Base-by-base conservation (phyloP, 148 eudicot species). In the Persicaria tinctoria region DNA sequence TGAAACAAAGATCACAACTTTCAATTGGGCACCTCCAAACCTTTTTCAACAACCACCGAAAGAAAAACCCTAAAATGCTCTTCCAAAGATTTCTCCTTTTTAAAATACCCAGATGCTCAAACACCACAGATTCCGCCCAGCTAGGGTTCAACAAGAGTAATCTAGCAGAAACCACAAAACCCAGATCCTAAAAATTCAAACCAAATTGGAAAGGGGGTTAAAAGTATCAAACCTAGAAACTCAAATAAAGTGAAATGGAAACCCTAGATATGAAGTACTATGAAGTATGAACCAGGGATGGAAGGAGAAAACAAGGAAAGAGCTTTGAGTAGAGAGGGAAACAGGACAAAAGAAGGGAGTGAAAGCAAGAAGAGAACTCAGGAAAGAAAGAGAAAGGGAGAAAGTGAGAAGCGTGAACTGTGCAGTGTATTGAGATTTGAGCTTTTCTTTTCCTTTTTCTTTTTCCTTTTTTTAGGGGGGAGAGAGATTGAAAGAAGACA, bases 261-360 rank as follows among this genome's bases (percentile, higher is more conserved):
- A 88, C 88, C 91, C 91, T 83, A 84, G 86, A 84, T 82, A 66
- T 5, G 5, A n/a, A 32, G 38, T 32, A 32, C 38, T 32, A 32
- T 32, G 41, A 18, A 53, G 64, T 18, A 76, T 85, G 64, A 82
- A 79, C 70, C 82, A 68, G 2, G 38, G 38, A 32, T 32, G 75
- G 74, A 66, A 63, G 46, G 32, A 45, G 71, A 23, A 51, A n/a
- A 18, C 3, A 45, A 6, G 38, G 50, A 50, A 50, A 12, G 20
- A 59, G 64, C 64, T 27, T 69, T 74, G 9, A 41, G 54, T 45
- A 74, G 78, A 57, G 83, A 62, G 45, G 48, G 47, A 66, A 56
- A 82, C 41, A 56, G 53, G 71, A 63, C 62, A 75, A 73, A 46
- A 70, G 47, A 5, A 51, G 66, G 80, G 80, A 77, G 76, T 77